Percentiles rank a stretch among this genome's conserved stretches.
phyloP scores from a whole-genome alignment of 768 basidiomycete species.

The Mycena crocata region DNA sequence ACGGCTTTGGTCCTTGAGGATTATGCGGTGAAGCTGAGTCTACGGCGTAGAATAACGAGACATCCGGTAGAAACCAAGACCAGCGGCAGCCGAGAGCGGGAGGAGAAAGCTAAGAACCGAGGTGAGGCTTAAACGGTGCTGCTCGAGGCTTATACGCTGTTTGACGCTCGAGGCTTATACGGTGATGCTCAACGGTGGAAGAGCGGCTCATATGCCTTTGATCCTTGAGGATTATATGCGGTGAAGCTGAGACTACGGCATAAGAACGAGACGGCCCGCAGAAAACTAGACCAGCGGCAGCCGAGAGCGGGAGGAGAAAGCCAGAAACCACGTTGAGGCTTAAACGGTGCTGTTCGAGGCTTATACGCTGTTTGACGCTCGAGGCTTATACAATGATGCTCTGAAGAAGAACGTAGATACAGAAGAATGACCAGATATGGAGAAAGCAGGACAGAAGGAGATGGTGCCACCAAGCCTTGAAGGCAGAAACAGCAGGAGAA shows the following conservation, averaged over 20 bases:
- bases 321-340: not conserved
- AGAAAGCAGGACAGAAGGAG: too few relatives aligned
- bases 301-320: too few relatives aligned
- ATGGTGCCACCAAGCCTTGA: not conserved
- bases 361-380: not conserved
- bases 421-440: not conserved
- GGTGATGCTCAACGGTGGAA: not conserved
- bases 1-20: not conserved
- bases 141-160: not conserved
- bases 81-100: not conserved
- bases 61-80: not conserved
- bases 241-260: too few relatives aligned
- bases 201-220: too few relatives aligned
- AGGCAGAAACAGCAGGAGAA: too few relatives aligned
- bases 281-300: not conserved
- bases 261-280: not conserved
- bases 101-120: not conserved
- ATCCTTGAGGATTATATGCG: too few relatives aligned
- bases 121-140: not conserved
- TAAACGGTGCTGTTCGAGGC: not conserved
- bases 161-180: not conserved
- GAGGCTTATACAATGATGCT: not conserved
- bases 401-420: not conserved
- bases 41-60: too few relatives aligned
- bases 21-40: not conserved